phyloP scores from a whole-genome alignment of 768 basidiomycete species.

The Chiua virens region DNA sequence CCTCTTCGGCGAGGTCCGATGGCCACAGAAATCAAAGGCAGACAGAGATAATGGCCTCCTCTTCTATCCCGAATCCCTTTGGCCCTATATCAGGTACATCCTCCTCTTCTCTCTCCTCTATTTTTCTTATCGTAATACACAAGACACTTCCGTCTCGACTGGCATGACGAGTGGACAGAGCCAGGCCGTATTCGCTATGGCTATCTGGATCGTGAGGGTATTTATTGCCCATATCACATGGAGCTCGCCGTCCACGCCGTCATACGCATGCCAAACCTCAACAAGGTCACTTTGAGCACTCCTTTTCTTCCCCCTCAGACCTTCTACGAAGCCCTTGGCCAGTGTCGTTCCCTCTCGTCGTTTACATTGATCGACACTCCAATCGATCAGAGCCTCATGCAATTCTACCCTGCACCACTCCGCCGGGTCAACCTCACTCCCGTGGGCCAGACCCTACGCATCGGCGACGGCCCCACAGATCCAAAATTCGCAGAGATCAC shows the following conservation, averaged over 20 bases:
- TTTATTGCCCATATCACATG: slow-evolving; percentile 31
- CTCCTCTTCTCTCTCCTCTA: no score
- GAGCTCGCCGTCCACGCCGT: slow-evolving; percentile 26
- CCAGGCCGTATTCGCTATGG: slow-evolving; percentile 35
- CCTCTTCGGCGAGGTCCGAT: slow-evolving; percentile 33
- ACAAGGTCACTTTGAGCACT: slow-evolving; percentile 26
- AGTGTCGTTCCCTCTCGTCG: slow-evolving; percentile 26
- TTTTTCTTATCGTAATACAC: background rate
- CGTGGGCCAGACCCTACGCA: slow-evolving; percentile 35
- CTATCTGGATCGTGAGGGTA: slow-evolving; percentile 31
- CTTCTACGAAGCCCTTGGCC: slow-evolving; percentile 28
- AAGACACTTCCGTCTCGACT: slow-evolving; percentile 34
- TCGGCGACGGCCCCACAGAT: slow-evolving; percentile 35
- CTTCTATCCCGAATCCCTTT: slow-evolving; percentile 31
- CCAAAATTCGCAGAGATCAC: slow-evolving; percentile 31
- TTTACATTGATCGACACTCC: slow-evolving; percentile 34
- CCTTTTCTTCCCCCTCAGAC: slow-evolving; percentile 33
- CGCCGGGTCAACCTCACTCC: slow-evolving; percentile 29
- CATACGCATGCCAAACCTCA: slow-evolving; percentile 31
- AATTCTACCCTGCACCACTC: slow-evolving; percentile 27
- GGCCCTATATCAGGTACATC: slow-evolving; percentile 31
- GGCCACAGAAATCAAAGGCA: slow-evolving; percentile 31
- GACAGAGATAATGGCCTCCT: slow-evolving; percentile 25
- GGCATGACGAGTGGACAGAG: slow-evolving; percentile 39
- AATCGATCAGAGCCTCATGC: slow-evolving; percentile 35